Evolutionary conservation across 306 rosid genomes (phyloP), one percentile per base, ranked within the genome.

Genomic region (Astragalus glycyphyllos): DNA sequence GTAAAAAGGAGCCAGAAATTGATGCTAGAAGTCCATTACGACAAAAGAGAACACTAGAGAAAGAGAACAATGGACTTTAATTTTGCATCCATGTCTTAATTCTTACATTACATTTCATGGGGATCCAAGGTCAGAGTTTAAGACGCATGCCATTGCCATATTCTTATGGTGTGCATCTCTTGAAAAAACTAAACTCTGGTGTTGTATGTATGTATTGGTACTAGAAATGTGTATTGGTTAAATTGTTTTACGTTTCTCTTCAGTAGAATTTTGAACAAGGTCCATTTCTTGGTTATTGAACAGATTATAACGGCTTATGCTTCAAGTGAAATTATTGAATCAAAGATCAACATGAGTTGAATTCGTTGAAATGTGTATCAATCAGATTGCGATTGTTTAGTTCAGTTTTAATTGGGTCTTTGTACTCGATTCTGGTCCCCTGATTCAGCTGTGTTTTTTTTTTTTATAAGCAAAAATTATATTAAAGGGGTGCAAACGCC

Each of bases 1-100:
- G 37, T n/a, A 86, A 75, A 44, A 90, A 86, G 77, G 96, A 86
- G 2, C 58, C 80, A 8, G 89, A 77, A 7, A 58, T 72, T 53
- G 74, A 82, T 61, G 84, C 91, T 31, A 78, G 82, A 71, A 86
- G 89, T 63, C 96, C 91, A 2, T 37, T 32, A 17, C 65, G 68
- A 63, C 86, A 46, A 57, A 87, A 61, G 44, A 80, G 79, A 60
- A 51, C 82, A 79, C 41, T 81, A 17, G 97, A 89, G 80, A 95
- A 95, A 80, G 99, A 95, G 87, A 95, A 95, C 77, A 67, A 65
- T 68, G 85, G 87, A 50, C 88, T 76, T 54, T 90, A 42, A 82
- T 35, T 16, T 59, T 63, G 23, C 48, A n/a, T 9, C 11, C 15
- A 40, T 9, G 38, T 59, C 38, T 38, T 64, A 46, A 1, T 37